Evolutionary conservation across 306 rosid genomes (phyloP), one percentile per base, ranked within the genome.

Genomic region (Quercus variabilis): DNA sequence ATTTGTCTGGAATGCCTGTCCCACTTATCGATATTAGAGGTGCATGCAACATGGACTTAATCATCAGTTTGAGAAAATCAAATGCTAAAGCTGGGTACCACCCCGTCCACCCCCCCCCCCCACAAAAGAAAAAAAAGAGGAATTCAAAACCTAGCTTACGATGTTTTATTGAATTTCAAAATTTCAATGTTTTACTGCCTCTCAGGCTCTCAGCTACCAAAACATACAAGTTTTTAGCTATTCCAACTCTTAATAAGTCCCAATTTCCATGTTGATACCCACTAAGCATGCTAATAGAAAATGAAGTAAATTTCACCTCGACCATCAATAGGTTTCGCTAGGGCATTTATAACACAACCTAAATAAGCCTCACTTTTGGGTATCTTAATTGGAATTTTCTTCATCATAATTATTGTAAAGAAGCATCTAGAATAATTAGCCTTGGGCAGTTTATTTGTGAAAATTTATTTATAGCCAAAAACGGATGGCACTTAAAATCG

Each of bases 211-310:
- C 14, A 17, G 71, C 49, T 8, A 18, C 49, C 71, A 5, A 63
- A 67, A 21, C 46, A 67, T 67, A 14, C 19, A 31, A 33, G 15
- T 33, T 33, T 18, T 67, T 67, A 20, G 71, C 21, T 3, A 63
- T 17, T 35, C 25, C 5, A 67, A 33, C 38, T 10, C 25, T 58
- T 18, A 33, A 2, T 67, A 64, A 13, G 20, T 19, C 17, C 18
- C 43, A 56, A 62, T 72, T 70, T 62, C 76, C 68, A 20, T 60
- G 74, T 11, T 35, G 60, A 35, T 62, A 76, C 69, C 25, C 33
- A 77, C 54, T 63, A 38, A 58, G 73, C 54, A 5, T 12, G 62
- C 51, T 38, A 75, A 31, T 41, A 78, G 43, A 33, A 59, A 38
- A 38, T 38, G 46, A 38, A 38, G 46, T 38, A 38, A 38, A 38